A percentile compares a stretch with the other conserved stretches of the same genome.
Conservation (phyloP, 176 grass and related monocot species). For the Leersia perrieri region DNA sequence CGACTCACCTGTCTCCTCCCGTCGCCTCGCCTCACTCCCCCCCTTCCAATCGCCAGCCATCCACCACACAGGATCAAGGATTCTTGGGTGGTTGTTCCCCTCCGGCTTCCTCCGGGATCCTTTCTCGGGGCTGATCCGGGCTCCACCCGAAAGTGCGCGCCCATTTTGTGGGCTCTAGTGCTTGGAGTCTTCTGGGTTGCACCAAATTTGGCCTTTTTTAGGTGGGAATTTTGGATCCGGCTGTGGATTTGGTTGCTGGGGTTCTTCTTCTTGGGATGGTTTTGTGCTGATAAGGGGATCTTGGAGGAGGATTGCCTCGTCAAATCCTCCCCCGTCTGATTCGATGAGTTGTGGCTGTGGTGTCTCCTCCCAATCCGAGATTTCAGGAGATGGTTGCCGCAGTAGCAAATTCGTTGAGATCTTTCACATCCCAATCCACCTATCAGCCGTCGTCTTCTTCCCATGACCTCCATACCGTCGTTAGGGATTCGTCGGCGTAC, state of each 20-base stretch:
- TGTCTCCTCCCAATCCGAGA: conserved; percentile 34
- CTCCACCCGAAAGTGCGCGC: conserved; percentile 26
- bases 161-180: conserved; percentile 31
- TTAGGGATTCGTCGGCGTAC: conserved; percentile 27
- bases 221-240: conserved; percentile 19
- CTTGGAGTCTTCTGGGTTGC: conserved; percentile 36
- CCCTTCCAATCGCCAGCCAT: not conserved
- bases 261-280: conserved; percentile 10
- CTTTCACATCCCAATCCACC: conserved; percentile 2
- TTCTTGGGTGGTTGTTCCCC: not conserved
- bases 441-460: not conserved
- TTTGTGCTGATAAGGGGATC: not conserved
- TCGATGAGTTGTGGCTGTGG: conserved; percentile 35
- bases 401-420: conserved; percentile 5
- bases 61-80: not conserved
- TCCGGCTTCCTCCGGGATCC: not conserved
- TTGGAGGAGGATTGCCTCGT: not conserved
- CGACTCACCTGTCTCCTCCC: no score
- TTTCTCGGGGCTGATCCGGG: conserved; percentile 8
- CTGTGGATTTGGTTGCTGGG: conserved; percentile 13
- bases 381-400: conserved; percentile 40
- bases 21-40: not conserved
- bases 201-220: conserved; percentile 49
- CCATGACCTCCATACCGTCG: not conserved
- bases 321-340: not conserved